These are phyloP conservation scores for Cordyceps javanica DNA, from an alignment of 2,329 filamentous ascomycete genomes.

Conservation along the genomic window DNA sequence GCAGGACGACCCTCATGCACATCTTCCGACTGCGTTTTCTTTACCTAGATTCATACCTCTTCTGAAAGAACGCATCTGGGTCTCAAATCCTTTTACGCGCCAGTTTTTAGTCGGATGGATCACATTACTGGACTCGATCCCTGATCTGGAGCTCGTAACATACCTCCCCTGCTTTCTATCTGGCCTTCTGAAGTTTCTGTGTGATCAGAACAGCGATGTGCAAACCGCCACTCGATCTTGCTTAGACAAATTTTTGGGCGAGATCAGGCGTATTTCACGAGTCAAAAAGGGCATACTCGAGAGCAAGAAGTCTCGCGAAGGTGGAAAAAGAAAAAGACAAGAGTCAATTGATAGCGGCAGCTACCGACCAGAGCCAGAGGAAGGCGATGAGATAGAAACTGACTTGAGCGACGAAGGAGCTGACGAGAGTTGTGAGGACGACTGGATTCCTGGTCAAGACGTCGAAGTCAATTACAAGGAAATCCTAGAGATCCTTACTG, in stretches of 20 bases:
- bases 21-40: slow-evolving; percentile 81
- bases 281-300: slow-evolving; percentile 90
- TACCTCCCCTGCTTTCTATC: slow-evolving; percentile 88
- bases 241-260: slow-evolving; percentile 81
- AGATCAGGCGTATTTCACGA: slow-evolving; percentile 90
- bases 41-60: slow-evolving; percentile 86
- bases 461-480: slow-evolving; percentile 89
- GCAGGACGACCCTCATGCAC: slow-evolving; percentile 35
- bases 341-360: slow-evolving; percentile 64
- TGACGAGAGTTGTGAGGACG: slow-evolving; percentile 67
- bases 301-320: slow-evolving; percentile 65
- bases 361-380: slow-evolving; percentile 49
- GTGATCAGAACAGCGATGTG: slow-evolving; percentile 88
- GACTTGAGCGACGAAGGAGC: slow-evolving; percentile 52
- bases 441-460: slow-evolving; percentile 97
- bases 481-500: slow-evolving; percentile 86
- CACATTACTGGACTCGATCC: slow-evolving; percentile 88
- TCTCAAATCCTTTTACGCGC: slow-evolving; percentile 88
- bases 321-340: slow-evolving; percentile 63
- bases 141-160: slow-evolving; percentile 88
- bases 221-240: slow-evolving; percentile 85
- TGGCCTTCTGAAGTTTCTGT: slow-evolving; percentile 84
- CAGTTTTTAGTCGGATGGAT: slow-evolving; percentile 97
- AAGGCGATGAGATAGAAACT: slow-evolving; percentile 55
- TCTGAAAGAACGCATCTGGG: slow-evolving; percentile 87